Percentiles rank a stretch among this genome's conserved stretches.
These are phyloP conservation scores for Diphasiastrum complanatum DNA, from an alignment of 83 land plant species.

Conservation along the genomic window DNA sequence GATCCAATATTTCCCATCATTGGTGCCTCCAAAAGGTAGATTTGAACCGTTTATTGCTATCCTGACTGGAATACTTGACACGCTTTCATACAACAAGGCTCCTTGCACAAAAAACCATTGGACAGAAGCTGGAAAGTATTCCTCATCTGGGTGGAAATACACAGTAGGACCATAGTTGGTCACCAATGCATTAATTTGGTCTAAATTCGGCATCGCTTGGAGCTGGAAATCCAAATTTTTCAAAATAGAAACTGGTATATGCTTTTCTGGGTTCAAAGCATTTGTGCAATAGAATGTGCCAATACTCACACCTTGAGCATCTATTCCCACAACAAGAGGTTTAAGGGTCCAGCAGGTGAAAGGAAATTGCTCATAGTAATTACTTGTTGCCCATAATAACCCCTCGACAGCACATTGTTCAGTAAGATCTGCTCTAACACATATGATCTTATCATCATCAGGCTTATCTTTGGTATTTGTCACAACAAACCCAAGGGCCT, in stretches of 20 bases:
- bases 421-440: conserved; percentile 55
- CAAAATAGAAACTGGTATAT: conserved; percentile 5
- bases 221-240: conserved; percentile 14
- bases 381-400: conserved; percentile 34
- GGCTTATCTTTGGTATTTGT: conserved; percentile 52
- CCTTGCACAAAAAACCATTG: conserved; percentile 72
- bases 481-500: conserved; percentile 46
- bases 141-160: conserved; percentile 72
- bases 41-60: conserved; percentile 50
- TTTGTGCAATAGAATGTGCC: conserved; percentile 13
- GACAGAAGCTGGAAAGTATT: conserved; percentile 69
- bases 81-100: conserved; percentile 37
- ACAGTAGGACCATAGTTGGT: conserved; percentile 67
- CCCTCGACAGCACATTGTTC: conserved; percentile 35
- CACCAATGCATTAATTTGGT: conserved; percentile 54
- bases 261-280: not conserved
- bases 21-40: conserved; percentile 60
- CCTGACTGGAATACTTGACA: conserved; percentile 19
- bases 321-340: conserved; percentile 20
- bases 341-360: conserved; percentile 29
- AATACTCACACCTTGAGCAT: not conserved
- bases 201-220: conserved; percentile 52
- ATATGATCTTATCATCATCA: conserved; percentile 36
- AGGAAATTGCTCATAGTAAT: conserved; percentile 10
- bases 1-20: conserved; percentile 67